Evolutionary conservation across 495 filamentous ascomycete genomes (phyloP).

Genomic region (Podospora fimiseda): DNA sequence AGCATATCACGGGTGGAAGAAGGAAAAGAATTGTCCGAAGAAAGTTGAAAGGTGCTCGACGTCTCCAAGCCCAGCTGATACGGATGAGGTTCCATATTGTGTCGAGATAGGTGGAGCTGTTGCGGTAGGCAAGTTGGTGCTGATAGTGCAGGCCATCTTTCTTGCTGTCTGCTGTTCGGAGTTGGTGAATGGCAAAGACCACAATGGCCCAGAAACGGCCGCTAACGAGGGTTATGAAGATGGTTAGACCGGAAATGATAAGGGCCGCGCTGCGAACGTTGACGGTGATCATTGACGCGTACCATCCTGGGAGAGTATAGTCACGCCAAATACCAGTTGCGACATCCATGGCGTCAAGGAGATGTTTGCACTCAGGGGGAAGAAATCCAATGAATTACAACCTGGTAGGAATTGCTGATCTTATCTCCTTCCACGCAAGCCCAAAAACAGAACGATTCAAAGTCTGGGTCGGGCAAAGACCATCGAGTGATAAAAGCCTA

Average conservation of each 20-base stretch:
- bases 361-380: too few species aligned
- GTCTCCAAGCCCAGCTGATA: background rate
- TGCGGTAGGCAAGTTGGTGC: background rate
- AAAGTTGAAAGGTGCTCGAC: background rate
- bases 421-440: too few species aligned
- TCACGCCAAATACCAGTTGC: background rate
- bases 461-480: too few species aligned
- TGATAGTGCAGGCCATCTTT: background rate
- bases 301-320: background rate
- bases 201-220: background rate
- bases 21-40: background rate
- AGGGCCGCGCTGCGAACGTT: background rate
- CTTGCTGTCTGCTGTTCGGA: background rate
- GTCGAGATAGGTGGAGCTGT: background rate
- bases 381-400: too few species aligned
- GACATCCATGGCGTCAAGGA: background rate
- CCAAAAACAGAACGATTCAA: too few species aligned
- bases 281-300: background rate
- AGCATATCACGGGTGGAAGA: background rate
- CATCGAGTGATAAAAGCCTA: too few species aligned
- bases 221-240: background rate
- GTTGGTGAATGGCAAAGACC: background rate
- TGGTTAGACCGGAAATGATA: background rate
- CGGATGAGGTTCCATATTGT: background rate
- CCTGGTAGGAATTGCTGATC: too few species aligned